A percentile compares a stretch with the other conserved stretches of the same genome.
These are phyloP conservation scores for Saccharomycopsis fodiens DNA, from an alignment of 805 yeast species.

Conservation along the genomic window DNA sequence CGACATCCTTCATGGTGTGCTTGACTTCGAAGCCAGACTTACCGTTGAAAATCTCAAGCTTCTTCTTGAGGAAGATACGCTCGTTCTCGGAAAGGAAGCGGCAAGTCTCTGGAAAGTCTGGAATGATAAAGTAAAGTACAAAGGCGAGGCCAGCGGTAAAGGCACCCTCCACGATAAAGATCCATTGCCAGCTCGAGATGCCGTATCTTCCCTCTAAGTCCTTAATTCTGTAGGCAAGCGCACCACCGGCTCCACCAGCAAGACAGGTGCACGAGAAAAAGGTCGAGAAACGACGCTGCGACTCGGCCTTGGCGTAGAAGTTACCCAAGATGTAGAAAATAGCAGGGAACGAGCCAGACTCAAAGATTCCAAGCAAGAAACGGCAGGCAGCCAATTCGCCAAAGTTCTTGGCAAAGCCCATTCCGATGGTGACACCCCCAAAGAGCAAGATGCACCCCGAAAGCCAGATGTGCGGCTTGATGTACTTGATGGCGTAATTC, in stretches of 20 bases:
- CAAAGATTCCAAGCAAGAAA: constrained; percentile 58
- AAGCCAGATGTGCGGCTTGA: constrained; percentile 61
- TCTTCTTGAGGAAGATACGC: constrained; percentile 46
- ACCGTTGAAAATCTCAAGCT: constrained; percentile 47
- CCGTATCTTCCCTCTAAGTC: constrained; percentile 41
- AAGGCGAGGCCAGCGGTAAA: constrained; percentile 29
- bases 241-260: constrained; percentile 76
- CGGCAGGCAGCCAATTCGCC: constrained; percentile 57
- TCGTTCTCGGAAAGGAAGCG: constrained; percentile 46
- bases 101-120: constrained; percentile 69
- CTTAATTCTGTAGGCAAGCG: constrained; percentile 57
- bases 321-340: constrained; percentile 62
- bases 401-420: constrained; percentile 55
- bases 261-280: constrained; percentile 66
- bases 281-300: constrained; percentile 61
- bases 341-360: constrained; percentile 69
- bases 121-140: constrained; percentile 40
- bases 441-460: constrained; percentile 51
- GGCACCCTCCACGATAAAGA: constrained; percentile 43
- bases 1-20: constrained; percentile 38
- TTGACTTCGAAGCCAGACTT: constrained; percentile 43
- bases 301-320: constrained; percentile 56
- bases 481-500: constrained; percentile 49
- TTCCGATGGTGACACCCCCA: constrained; percentile 56
- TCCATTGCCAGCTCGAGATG: constrained; percentile 43